phyloP scores from a whole-genome alignment of 2,329 filamentous ascomycete genomes.

The Emergomyces pasteurianus region DNA sequence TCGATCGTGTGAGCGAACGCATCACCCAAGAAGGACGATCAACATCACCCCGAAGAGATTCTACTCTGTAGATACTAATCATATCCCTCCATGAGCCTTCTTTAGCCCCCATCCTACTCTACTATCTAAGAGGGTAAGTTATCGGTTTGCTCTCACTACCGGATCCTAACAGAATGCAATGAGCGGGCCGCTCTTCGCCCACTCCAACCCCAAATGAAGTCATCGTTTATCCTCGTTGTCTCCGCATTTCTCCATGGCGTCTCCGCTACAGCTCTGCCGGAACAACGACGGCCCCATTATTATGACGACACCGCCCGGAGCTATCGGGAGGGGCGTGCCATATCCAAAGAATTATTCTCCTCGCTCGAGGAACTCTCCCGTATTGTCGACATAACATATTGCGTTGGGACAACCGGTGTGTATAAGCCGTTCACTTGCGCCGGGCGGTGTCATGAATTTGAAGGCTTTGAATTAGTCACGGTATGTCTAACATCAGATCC shows the following conservation, averaged over 20 bases:
- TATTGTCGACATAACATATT: constrained; percentile 89
- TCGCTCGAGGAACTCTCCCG: constrained; percentile 80
- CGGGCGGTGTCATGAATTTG: constrained; percentile 76
- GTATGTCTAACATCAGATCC: constrained; percentile 18
- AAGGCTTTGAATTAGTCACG: constrained; percentile 61
- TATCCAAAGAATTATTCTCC: constrained; percentile 58
- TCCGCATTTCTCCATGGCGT: background rate
- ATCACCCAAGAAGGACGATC: background rate
- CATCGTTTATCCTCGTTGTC: background rate
- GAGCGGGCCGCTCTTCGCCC: background rate
- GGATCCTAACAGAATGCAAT: background rate
- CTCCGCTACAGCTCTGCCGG: background rate
- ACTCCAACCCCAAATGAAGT: background rate
- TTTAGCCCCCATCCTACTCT: background rate
- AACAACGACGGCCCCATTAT: background rate
- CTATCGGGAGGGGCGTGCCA: constrained; percentile 4
- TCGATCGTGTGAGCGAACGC: background rate
- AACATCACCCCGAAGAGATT: background rate
- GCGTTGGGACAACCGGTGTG: constrained; percentile 75
- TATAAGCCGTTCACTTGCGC: constrained; percentile 71
- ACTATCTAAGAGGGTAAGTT: background rate
- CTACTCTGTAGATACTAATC: background rate
- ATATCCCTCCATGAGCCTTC: background rate
- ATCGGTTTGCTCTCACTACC: background rate
- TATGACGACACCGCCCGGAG: background rate